A percentile compares a stretch with the other conserved stretches of the same genome.
phyloP scores from a whole-genome alignment of 23 red algal genomes.

The Agarophyton chilense region DNA sequence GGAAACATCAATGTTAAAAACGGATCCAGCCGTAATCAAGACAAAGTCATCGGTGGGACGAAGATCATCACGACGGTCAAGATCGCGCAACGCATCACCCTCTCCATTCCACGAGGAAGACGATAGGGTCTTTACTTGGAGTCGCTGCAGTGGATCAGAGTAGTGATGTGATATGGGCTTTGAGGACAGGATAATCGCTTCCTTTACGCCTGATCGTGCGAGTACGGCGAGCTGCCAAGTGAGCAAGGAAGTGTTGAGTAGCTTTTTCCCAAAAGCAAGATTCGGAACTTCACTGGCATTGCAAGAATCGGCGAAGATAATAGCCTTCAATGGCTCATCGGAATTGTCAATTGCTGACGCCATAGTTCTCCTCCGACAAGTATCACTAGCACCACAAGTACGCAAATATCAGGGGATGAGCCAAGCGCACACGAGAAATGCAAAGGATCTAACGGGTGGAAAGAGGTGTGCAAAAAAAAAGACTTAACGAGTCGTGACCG shows the following conservation, averaged over 20 bases:
- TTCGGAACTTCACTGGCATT: background rate
- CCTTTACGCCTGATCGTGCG: conserved; percentile 64
- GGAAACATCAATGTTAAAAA: conserved; percentile 68
- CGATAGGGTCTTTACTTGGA: conserved; percentile 16
- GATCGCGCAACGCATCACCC: conserved; percentile 68
- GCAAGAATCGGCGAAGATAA: conserved; percentile 68
- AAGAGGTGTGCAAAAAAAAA: too few relatives aligned
- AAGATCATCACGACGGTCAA: conserved; percentile 72
- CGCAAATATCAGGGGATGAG: too few relatives aligned
- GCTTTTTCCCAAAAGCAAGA: conserved; percentile 30
- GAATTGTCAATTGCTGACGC: conserved; percentile 27
- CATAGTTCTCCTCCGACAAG: background rate
- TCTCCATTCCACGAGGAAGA: conserved; percentile 44
- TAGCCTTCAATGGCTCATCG: conserved; percentile 56
- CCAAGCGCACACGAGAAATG: too few relatives aligned
- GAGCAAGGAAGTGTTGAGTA: conserved; percentile 74
- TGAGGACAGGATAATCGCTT: conserved; percentile 49
- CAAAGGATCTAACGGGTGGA: too few relatives aligned
- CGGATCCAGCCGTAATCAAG: conserved; percentile 53
- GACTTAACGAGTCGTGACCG: too few relatives aligned
- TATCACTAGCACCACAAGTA: too few relatives aligned
- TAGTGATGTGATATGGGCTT: conserved; percentile 8
- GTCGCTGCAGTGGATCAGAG: conserved; percentile 37
- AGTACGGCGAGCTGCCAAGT: conserved; percentile 69
- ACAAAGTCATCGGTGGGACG: conserved; percentile 84